A percentile compares a stretch with the other conserved stretches of the same genome.
Evolutionary conservation across 2,329 filamentous ascomycete species (phyloP).

Genomic region (Daldinia eschscholtzii): DNA sequence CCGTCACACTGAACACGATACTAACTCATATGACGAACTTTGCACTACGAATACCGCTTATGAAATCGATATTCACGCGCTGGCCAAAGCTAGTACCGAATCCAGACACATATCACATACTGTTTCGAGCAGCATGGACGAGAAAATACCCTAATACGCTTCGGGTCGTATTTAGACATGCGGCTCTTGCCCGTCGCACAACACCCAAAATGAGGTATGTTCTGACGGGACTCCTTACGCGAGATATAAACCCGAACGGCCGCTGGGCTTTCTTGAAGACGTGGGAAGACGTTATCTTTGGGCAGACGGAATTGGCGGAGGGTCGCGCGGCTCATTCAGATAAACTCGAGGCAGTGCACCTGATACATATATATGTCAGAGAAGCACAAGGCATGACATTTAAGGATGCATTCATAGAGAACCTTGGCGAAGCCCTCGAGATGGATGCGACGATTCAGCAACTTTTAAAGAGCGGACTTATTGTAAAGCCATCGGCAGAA

Average conservation of each 20-base stretch:
- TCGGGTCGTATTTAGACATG: slow-evolving; percentile 51
- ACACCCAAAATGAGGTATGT: slow-evolving; percentile 43
- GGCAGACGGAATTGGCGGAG: slow-evolving; percentile 42
- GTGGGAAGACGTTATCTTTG: slow-evolving; percentile 50
- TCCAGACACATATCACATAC: slow-evolving; percentile 44
- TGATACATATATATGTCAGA: slow-evolving; percentile 39
- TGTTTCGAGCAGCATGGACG: slow-evolving; percentile 48
- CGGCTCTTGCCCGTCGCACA: slow-evolving; percentile 34
- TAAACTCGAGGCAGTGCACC: background rate
- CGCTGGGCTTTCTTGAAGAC: slow-evolving; percentile 41
- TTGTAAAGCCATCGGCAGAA: slow-evolving; percentile 26
- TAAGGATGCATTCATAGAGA: slow-evolving; percentile 35
- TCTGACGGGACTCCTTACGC: slow-evolving; percentile 40
- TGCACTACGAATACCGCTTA: slow-evolving; percentile 24
- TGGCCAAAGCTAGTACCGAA: slow-evolving; percentile 42
- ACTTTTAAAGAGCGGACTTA: slow-evolving; percentile 34
- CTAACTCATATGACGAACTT: slow-evolving; percentile 45
- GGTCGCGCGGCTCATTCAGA: slow-evolving; percentile 19
- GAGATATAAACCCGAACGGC: slow-evolving; percentile 11
- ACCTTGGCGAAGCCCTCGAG: slow-evolving; percentile 47
- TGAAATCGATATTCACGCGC: slow-evolving; percentile 34
- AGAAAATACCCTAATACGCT: slow-evolving; percentile 50
- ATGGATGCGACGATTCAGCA: slow-evolving; percentile 48
- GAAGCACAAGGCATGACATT: slow-evolving; percentile 32
- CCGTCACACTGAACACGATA: slow-evolving; percentile 50